Conservation (phyloP, 129 eudicot species). For the Artemisia annua region DNA sequence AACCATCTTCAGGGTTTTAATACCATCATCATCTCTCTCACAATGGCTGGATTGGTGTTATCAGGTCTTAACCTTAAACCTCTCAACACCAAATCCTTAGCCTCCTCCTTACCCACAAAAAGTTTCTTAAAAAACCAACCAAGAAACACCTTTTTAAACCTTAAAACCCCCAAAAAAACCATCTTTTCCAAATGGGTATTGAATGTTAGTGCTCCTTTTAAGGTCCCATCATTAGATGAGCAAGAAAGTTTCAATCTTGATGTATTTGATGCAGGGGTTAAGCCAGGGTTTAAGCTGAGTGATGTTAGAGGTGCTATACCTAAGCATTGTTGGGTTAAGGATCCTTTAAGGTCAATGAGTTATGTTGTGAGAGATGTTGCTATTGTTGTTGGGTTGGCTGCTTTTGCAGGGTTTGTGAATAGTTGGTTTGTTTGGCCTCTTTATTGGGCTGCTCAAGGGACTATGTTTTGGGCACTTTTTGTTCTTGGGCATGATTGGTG, state of each 20-base stretch:
- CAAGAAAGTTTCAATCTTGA: constrained; percentile 25
- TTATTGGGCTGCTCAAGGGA: constrained; percentile 76
- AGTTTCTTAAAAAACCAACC: constrained; percentile 23
- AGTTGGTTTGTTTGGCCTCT: constrained; percentile 62
- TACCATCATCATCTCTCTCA: not conserved
- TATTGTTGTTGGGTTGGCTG: constrained; percentile 53
- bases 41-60: constrained; percentile 62
- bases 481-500: constrained; percentile 80
- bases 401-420: constrained; percentile 45
- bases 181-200: constrained; percentile 27
- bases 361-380: constrained; percentile 66
- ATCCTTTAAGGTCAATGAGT: constrained; percentile 66
- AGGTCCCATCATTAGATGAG: constrained; percentile 34
- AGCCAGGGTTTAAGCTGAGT: constrained; percentile 63
- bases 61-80: constrained; percentile 55
- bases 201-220: constrained; percentile 54
- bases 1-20: constrained; percentile 12
- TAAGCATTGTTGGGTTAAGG: constrained; percentile 68
- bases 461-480: constrained; percentile 73
- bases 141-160: constrained; percentile 22
- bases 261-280: constrained; percentile 53
- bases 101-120: constrained; percentile 46
- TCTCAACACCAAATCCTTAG: constrained; percentile 33
- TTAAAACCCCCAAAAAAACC: constrained; percentile 29
- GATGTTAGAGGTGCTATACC: constrained; percentile 66